phyloP scores from a whole-genome alignment of 768 basidiomycete species.

The Cystobasidium ongulense region DNA sequence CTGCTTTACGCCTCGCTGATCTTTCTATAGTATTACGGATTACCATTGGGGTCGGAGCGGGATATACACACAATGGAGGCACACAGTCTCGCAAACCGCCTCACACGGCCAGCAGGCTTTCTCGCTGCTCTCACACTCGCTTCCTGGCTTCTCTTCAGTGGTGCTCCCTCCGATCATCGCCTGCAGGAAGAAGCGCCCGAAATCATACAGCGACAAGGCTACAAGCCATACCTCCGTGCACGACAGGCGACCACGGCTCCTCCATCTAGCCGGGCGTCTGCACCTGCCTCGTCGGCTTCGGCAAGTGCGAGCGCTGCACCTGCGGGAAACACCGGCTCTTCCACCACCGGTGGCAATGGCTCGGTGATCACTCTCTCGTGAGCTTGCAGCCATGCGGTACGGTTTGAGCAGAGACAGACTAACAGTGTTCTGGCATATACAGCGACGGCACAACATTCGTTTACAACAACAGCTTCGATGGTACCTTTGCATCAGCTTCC shows the following conservation, averaged over 20 bases:
- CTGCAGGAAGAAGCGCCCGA: background rate
- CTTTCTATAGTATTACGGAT: too few relatives aligned
- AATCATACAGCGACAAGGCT: background rate
- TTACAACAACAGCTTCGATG: slow-evolving; percentile 67
- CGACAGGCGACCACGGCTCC: background rate
- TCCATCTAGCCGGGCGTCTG: background rate
- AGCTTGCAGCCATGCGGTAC: background rate
- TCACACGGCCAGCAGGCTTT: background rate
- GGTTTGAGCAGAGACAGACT: background rate
- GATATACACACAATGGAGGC: background rate
- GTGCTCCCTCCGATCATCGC: background rate
- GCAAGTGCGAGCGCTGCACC: background rate
- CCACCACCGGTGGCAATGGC: background rate
- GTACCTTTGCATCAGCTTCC: slow-evolving; percentile 44
- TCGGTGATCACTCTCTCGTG: slow-evolving; percentile 1
- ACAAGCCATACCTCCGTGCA: background rate
- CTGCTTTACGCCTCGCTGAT: too few relatives aligned
- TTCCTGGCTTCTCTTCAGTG: background rate
- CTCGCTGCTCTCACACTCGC: background rate
- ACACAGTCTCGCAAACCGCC: background rate
- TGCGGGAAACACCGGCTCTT: background rate
- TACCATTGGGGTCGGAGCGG: too few relatives aligned
- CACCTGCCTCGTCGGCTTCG: too few relatives aligned
- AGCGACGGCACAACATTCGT: slow-evolving; percentile 49
- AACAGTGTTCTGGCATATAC: background rate